Percentiles rank a stretch among this genome's conserved stretches.
These are phyloP conservation scores for Candida ipomoeae DNA, from an alignment of 805 yeast species.

Conservation along the genomic window DNA sequence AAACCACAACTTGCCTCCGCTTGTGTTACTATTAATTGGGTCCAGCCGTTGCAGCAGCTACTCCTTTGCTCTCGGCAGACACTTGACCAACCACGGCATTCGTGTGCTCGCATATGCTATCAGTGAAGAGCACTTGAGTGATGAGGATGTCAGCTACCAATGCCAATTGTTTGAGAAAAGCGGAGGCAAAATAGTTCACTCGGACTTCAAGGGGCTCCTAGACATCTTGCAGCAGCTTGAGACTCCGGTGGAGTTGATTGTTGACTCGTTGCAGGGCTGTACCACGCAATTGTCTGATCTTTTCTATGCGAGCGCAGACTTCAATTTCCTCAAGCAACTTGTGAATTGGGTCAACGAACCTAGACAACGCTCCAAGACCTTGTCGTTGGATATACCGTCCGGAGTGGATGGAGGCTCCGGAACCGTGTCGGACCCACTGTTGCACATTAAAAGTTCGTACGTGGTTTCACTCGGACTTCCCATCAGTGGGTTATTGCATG, in stretches of 20 bases:
- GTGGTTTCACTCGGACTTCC: slow-evolving; percentile 74
- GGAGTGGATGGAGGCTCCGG: slow-evolving; percentile 87
- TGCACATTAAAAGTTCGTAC: slow-evolving; percentile 47
- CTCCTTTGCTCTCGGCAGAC: slow-evolving; percentile 76
- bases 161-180: slow-evolving; percentile 49
- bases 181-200: slow-evolving; percentile 61
- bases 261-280: slow-evolving; percentile 84
- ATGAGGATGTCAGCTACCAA: slow-evolving; percentile 46
- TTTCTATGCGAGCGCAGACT: slow-evolving; percentile 34
- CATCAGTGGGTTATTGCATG: slow-evolving; percentile 54
- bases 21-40: slow-evolving; percentile 68
- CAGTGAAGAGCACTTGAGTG: slow-evolving; percentile 32
- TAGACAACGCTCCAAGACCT: slow-evolving; percentile 36
- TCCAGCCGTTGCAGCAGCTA: slow-evolving; percentile 70
- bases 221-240: slow-evolving; percentile 45
- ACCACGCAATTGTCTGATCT: slow-evolving; percentile 66
- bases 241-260: slow-evolving; percentile 71
- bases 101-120: slow-evolving; percentile 54
- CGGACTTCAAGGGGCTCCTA: slow-evolving; percentile 35
- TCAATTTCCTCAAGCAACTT: slow-evolving; percentile 38
- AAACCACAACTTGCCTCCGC: slow-evolving; percentile 77
- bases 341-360: slow-evolving; percentile 65
- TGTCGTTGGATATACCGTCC: slow-evolving; percentile 77
- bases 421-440: slow-evolving; percentile 26
- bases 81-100: slow-evolving; percentile 68